Base-by-base conservation (phyloP, 345 rosid species). In the Physaria fendleri region DNA sequence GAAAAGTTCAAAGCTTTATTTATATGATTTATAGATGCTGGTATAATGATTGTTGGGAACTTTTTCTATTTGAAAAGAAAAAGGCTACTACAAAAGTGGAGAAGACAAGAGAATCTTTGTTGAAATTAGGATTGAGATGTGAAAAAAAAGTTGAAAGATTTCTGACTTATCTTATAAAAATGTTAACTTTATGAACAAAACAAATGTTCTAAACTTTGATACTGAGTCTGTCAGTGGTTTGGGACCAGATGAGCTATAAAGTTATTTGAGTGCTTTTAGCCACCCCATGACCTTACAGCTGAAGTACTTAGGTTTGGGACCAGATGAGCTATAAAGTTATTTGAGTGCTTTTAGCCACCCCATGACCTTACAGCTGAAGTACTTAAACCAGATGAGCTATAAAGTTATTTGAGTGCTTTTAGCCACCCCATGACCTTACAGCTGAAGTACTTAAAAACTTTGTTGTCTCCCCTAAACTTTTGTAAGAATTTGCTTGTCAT, bases 271-370 rank as follows among this genome's bases (percentile, higher is more conserved):
- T 61, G 43, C 4, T 30, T 35, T 34, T 53, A 34, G 59, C 43
- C 59, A 21, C 11, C 2, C 13, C 38, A 47, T 6, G 8, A 28
- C n/a, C n/a, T n/a, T n/a, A n/a, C n/a, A n/a, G n/a, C n/a, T n/a
- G n/a, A n/a, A n/a, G n/a, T n/a, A n/a, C n/a, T n/a, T n/a, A n/a
- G 41, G 1, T 40, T 59, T 68, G 73, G 66, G 60, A 68, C 73
- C 55, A 68, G 48, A 13, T 59, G 48, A 16, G 7, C 25, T 56
- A 46, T 27, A 56, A 46, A 47, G 29, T 39, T 55, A 53, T 33
- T n/a, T 23, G 42, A 59, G 18, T 61, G 43, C 4, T 30, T 35
- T 34, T 53, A 34, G 59, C 43, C 59, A 21, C 11, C 2, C 13
- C 38, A 47, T 6, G 8, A 28, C n/a, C n/a, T n/a, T n/a, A n/a